Base-by-base conservation (phyloP, 805 yeast genomes). In the Suhomyces emberorum region DNA sequence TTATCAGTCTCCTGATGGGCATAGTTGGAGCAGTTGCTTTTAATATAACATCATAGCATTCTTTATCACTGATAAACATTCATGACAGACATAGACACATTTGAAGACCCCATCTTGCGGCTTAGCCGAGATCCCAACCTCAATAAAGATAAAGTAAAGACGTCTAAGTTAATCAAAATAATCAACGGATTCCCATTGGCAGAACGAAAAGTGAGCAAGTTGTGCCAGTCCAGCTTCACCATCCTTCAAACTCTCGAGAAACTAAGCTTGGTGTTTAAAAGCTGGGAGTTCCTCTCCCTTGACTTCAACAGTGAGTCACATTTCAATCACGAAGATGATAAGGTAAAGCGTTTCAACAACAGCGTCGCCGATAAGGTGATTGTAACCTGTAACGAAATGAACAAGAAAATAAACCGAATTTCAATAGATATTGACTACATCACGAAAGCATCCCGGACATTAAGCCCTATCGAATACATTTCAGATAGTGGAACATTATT, bases 221-320 rank as follows among this genome's bases (percentile, higher is more conserved):
- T 73, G 49, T 76, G 82, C 48, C 71, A 65, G 37, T 58, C 68
- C 21, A 60, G 72, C 7, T 61, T 75, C 38, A 67, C 68, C 37
- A 67, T 74, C 4, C 54, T 76, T 21, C 66, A 76, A 44, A 70
- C 74, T 29, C 55, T 76, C 28, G 81, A 76, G 53, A 67, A 68
- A 41, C 61, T 73, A 15, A 74, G 70, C 43, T 52, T 70, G 24
- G 64, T 60, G 23, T 57, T 73, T 32, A 65, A 70, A 41, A 71
- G 72, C 41, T 76, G 81, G 82, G 79, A 76, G 35, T 76, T 76
- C 39, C 56, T 72, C 29, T 70, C 80, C 7, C 52, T 76, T 18
- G 79, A 76, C 45, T 65, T 66, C 42, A 70, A 70, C 44, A 61
- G 74, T 11, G 63, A 67, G 15, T 57, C 53, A 22, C 72, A 69